phyloP scores from a whole-genome alignment of 176 grass and related monocot species.

The Oryza glumipatula region DNA sequence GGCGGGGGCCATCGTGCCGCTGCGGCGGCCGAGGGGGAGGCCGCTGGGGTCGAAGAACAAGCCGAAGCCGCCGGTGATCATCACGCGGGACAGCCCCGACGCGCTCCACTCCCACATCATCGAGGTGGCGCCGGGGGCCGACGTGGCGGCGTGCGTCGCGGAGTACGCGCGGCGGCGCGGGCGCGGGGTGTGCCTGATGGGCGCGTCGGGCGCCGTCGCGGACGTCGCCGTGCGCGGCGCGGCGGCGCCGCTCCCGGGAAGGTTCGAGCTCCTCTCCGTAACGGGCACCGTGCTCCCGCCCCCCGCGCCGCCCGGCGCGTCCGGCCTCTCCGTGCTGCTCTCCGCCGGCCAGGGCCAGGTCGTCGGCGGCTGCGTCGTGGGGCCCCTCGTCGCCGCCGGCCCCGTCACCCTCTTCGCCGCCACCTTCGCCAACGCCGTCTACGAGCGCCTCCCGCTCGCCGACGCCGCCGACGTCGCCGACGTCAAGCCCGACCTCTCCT shows the following conservation, averaged over 20 bases:
- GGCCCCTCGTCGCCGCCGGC: constrained; percentile 40
- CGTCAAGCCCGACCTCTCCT: constrained; percentile 52
- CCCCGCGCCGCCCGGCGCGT: constrained; percentile 48
- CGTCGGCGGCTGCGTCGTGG: constrained; percentile 53
- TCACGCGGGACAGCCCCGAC: constrained; percentile 71
- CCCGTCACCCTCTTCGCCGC: constrained; percentile 57
- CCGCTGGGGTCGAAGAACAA: constrained; percentile 75
- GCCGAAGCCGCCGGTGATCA: constrained; percentile 71
- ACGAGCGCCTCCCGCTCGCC: constrained; percentile 62
- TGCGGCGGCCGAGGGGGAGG: constrained; percentile 51
- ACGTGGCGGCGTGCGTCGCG: constrained; percentile 58
- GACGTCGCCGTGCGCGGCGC: constrained; percentile 60
- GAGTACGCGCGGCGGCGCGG: constrained; percentile 67
- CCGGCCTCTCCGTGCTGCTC: constrained; percentile 51
- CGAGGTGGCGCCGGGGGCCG: constrained; percentile 50
- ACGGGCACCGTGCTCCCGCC: constrained; percentile 59
- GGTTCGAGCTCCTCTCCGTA: constrained; percentile 54
- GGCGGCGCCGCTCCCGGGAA: constrained; percentile 1
- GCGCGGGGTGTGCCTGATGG: constrained; percentile 60
- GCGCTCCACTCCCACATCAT: constrained; percentile 69
- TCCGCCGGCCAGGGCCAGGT: constrained; percentile 56
- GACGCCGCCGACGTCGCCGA: constrained; percentile 29
- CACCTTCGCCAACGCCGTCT: constrained; percentile 67
- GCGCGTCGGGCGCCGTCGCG: constrained; percentile 51
- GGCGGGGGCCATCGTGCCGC: constrained; percentile 46